Evolutionary conservation across 2,329 filamentous ascomycete species (phyloP).

Genomic region (Hypoxylon sp.): DNA sequence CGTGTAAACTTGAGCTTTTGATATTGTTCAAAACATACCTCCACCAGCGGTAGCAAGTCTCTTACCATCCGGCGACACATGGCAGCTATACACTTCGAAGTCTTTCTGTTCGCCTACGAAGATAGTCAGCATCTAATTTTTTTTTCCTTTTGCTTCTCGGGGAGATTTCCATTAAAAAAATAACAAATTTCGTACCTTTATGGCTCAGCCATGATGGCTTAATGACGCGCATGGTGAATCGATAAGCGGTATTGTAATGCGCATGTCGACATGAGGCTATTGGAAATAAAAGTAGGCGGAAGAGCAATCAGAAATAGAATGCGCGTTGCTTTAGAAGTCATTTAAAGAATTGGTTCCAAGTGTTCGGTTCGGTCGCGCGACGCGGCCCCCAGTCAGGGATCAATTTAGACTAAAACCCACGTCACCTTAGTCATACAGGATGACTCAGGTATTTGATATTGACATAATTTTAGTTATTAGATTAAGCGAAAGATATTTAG

Average conservation of each 20-base stretch:
- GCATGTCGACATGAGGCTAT: conserved; percentile 45
- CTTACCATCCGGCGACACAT: conserved; percentile 93
- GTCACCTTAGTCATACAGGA: too few species aligned
- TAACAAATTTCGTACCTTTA: conserved; percentile 66
- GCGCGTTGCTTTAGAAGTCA: conserved; percentile 27
- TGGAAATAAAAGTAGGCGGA: conserved; percentile 10
- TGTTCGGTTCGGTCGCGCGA: conserved; percentile 40
- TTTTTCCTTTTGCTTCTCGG: too few species aligned
- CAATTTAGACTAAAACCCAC: too few species aligned
- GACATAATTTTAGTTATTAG: too few species aligned
- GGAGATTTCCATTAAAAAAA: too few species aligned
- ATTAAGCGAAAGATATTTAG: too few species aligned
- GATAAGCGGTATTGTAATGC: conserved; percentile 38
- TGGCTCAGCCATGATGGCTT: conserved; percentile 97
- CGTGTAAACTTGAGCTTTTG: conserved; percentile 8
- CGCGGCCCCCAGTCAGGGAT: conserved; percentile 40
- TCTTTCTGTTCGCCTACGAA: conserved; percentile 88
- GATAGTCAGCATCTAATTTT: conserved; percentile 37
- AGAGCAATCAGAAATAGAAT: conserved; percentile 14
- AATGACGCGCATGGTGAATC: conserved; percentile 77
- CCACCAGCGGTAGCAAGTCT: conserved; percentile 93
- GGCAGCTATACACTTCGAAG: conserved; percentile 97
- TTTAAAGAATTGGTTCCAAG: conserved; percentile 21
- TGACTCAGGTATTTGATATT: too few species aligned
- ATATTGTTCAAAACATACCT: conserved; percentile 61